Evolutionary conservation across 371 early-diverging fungal genomes (phyloP).

Genomic region (Apophysomyces sp.): DNA sequence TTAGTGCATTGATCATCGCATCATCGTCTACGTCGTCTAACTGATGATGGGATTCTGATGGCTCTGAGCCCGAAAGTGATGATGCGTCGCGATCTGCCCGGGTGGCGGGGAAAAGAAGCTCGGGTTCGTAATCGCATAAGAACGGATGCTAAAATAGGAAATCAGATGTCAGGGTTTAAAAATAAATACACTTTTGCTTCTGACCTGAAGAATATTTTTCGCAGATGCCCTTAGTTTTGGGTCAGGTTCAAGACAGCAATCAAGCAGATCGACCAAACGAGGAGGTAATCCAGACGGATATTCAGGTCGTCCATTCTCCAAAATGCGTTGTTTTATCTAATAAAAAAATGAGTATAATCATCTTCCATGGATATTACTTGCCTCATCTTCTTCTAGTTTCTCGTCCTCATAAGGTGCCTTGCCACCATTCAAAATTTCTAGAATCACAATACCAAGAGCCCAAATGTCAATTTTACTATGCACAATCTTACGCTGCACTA

Average conservation of each 20-base stretch:
- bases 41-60: slow-evolving; percentile 3
- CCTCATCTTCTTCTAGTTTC: slow-evolving; percentile 45
- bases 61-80: slow-evolving; percentile 20
- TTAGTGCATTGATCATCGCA: slow-evolving; percentile 19
- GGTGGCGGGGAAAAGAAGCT: slow-evolving; percentile 34
- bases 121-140: slow-evolving; percentile 36
- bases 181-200: neutral
- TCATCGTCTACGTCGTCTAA: slow-evolving; percentile 13
- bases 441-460: slow-evolving; percentile 51
- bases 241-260: slow-evolving; percentile 41
- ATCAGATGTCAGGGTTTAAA: slow-evolving; percentile 2
- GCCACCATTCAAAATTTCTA: slow-evolving; percentile 47
- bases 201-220: slow-evolving; percentile 35
- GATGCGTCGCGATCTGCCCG: slow-evolving; percentile 15
- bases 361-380: slow-evolving; percentile 7
- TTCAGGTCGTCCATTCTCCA: slow-evolving; percentile 33
- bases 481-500: slow-evolving; percentile 44
- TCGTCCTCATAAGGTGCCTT: slow-evolving; percentile 56
- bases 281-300: slow-evolving; percentile 42
- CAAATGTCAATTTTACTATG: slow-evolving; percentile 49
- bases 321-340: slow-evolving; percentile 50
- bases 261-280: slow-evolving; percentile 33
- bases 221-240: slow-evolving; percentile 36
- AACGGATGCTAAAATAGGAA: slow-evolving; percentile 34
- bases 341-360: neutral